A percentile compares a stretch with the other conserved stretches of the same genome.
These are phyloP conservation scores for Bremia lactucae DNA, from an alignment of 352 stramenopile species.

Conservation along the genomic window DNA sequence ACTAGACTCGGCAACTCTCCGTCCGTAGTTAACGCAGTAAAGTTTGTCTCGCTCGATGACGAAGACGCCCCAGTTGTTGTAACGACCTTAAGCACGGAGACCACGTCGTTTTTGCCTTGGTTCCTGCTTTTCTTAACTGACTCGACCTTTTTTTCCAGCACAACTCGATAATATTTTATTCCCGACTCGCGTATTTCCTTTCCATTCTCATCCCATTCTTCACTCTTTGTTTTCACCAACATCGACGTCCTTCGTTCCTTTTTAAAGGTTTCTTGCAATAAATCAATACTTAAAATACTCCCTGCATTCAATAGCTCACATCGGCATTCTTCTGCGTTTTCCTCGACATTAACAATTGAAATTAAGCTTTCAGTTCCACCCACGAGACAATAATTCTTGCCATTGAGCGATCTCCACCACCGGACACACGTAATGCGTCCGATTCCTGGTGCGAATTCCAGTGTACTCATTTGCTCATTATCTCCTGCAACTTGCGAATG, in stretches of 20 bases:
- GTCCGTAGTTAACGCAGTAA: slow-evolving; percentile 16
- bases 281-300: slow-evolving; percentile 58
- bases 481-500: slow-evolving; percentile 73
- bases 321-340: slow-evolving; percentile 74
- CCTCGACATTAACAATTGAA: slow-evolving; percentile 79
- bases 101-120: slow-evolving; percentile 2
- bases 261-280: slow-evolving; percentile 67
- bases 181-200: slow-evolving; percentile 13
- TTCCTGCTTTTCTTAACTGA: slow-evolving; percentile 10
- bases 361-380: slow-evolving; percentile 67
- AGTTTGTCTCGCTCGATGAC: slow-evolving; percentile 24
- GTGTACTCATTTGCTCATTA: slow-evolving; percentile 73
- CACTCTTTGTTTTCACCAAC: slow-evolving; percentile 52
- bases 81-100: slow-evolving; percentile 16
- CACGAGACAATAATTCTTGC: slow-evolving; percentile 78
- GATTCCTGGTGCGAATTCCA: slow-evolving; percentile 70
- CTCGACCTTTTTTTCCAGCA: slow-evolving; percentile 73
- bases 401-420: slow-evolving; percentile 78
- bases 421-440: slow-evolving; percentile 49
- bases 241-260: slow-evolving; percentile 75
- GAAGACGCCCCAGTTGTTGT: slow-evolving; percentile 10
- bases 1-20: slow-evolving; percentile 12
- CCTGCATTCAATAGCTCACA: slow-evolving; percentile 64
- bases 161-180: slow-evolving; percentile 65
- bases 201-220: slow-evolving; percentile 24